A percentile compares a stretch with the other conserved stretches of the same genome.
Evolutionary conservation across 164 flowering plant genomes (phyloP).

Genomic region (Macadamia integrifolia): DNA sequence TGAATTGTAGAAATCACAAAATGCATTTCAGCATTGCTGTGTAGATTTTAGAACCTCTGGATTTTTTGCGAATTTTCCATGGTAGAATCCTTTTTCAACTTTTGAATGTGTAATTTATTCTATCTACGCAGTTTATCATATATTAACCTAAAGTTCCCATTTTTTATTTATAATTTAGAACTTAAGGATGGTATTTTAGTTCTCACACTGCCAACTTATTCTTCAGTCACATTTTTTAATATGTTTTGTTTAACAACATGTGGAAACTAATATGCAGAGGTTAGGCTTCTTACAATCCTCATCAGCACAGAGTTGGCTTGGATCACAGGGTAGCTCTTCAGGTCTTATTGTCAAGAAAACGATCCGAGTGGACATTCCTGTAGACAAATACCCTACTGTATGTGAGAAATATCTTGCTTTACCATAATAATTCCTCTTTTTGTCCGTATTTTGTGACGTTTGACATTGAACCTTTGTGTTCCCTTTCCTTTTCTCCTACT

Average conservation of each 20-base stretch:
- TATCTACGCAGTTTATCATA: neutral
- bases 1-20: neutral
- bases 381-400: conserved; percentile 84
- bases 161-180: too few species aligned
- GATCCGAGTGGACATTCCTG: conserved; percentile 93
- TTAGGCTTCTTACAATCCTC: conserved; percentile 57
- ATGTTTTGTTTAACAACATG: conserved; percentile 7
- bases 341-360: conserved; percentile 82
- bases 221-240: neutral
- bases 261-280: conserved; percentile 48
- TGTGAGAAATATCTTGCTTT: conserved; percentile 13
- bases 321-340: conserved; percentile 78
- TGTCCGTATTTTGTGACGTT: neutral
- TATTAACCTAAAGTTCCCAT: too few species aligned
- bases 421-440: neutral
- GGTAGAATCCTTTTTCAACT: neutral
- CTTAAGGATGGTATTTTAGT: too few species aligned
- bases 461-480: neutral
- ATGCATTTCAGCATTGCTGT: neutral
- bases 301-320: conserved; percentile 73
- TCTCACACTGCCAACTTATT: neutral
- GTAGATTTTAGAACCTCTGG: neutral
- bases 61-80: neutral
- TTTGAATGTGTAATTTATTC: neutral
- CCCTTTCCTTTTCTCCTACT: neutral